phyloP scores from a whole-genome alignment of 2,329 filamentous ascomycete genomes.

The Aspergillus piperis region DNA sequence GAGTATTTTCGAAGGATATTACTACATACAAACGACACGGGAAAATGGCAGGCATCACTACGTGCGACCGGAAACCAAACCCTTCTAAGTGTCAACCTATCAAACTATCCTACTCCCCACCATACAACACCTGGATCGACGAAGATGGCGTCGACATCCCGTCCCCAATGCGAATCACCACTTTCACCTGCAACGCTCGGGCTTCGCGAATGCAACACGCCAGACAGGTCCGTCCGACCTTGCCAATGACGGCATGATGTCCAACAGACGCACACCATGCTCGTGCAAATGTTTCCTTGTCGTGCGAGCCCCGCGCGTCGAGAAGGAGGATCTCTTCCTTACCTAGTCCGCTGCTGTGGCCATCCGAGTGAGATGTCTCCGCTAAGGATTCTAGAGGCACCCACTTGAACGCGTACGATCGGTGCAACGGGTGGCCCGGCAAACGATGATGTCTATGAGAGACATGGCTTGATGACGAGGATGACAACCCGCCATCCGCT shows the following conservation, averaged over 20 bases:
- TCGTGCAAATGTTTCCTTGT: slow-evolving; percentile 44
- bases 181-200: slow-evolving; percentile 39
- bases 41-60: too few species aligned
- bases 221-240: slow-evolving; percentile 41
- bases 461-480: slow-evolving; percentile 9
- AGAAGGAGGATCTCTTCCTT: slow-evolving; percentile 34
- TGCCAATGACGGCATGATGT: slow-evolving; percentile 44
- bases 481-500: slow-evolving; percentile 2
- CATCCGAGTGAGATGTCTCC: slow-evolving; percentile 11
- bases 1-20: neutral
- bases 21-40: neutral
- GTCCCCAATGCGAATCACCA: slow-evolving; percentile 43
- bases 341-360: neutral
- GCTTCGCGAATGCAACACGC: slow-evolving; percentile 48
- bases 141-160: slow-evolving; percentile 1
- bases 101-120: neutral
- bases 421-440: slow-evolving; percentile 42
- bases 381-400: slow-evolving; percentile 31
- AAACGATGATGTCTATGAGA: slow-evolving; percentile 29
- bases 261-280: slow-evolving; percentile 49
- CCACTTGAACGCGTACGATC: slow-evolving; percentile 35
- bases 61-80: neutral
- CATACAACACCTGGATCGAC: slow-evolving; percentile 5
- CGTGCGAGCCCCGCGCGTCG: slow-evolving; percentile 37
- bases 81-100: neutral